Base-by-base conservation (phyloP, 805 yeast genomes). In the Zygosaccharomyces rouxii region DNA sequence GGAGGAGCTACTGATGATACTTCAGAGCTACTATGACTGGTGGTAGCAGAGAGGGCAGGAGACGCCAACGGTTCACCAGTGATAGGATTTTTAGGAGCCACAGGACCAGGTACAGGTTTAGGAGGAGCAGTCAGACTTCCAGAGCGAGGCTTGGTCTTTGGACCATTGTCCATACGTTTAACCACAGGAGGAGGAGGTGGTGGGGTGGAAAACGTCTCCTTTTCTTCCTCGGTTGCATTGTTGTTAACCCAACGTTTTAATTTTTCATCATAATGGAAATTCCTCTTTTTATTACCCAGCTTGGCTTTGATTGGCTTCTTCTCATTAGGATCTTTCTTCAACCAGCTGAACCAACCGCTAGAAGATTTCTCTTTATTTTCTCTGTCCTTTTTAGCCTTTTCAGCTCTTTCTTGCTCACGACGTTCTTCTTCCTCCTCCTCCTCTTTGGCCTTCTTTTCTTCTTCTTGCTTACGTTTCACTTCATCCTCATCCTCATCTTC, bases 171-270 rank as follows among this genome's bases (percentile, higher is more conserved):
- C 50, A 68, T 69, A 51, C 68, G 69, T 44, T 66, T 71, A 14
- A 73, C 68, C 28, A 73, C 62, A 47, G 76, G 70, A 33, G 73
- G 79, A 22, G 83, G 82, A 1, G 83, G 79, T 3, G 95, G 94
- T 4, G 96, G 92, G 3, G 79, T 75, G 1, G 79, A 67, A 5
- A 73, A 68, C 42, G 71, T 72, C 44, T 74, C 68, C 57, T 82
- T 82, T 42, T 84, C 90, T 61, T 80, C 94, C 43, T 77, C 73
- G 22, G 83, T 78, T 3, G 79, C 80, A 53, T 80, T 78, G 47
- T 78, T 79, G 61, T 88, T 83, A 45, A 94, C 80, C 97, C 97
- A 94, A 59, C 96, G 78, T 63, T 84, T 83, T 61, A 85, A 76
- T 50, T 85, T 80, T 58, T 87, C 92, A 69, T 90, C 96, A 64